Percentiles rank a stretch among this genome's conserved stretches.
phyloP scores from a whole-genome alignment of 148 eudicot genomes.

The Diospyros kaki region DNA sequence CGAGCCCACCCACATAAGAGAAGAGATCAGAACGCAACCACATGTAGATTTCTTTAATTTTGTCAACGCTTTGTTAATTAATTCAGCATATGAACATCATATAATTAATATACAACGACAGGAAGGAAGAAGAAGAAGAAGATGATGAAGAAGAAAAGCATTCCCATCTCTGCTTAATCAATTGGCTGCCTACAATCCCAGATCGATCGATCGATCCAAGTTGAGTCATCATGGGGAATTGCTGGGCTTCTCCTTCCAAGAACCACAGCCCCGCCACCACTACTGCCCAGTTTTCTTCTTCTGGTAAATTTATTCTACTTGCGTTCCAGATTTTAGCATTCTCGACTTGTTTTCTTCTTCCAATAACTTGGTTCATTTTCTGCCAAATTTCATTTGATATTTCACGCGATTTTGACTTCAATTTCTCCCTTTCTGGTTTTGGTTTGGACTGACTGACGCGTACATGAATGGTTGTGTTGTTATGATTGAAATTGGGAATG shows the following conservation, averaged over 20 bases:
- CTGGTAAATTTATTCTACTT: conserved; percentile 25
- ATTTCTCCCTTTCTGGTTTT: neutral
- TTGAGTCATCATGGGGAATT: conserved; percentile 42
- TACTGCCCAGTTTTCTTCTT: conserved; percentile 31
- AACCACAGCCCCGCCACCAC: conserved; percentile 28
- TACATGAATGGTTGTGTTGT: neutral
- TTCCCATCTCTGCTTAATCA: too few species aligned
- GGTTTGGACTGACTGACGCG: neutral
- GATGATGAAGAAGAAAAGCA: too few species aligned
- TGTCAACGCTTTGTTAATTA: too few species aligned
- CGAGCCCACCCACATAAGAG: too few species aligned
- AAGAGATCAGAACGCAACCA: too few species aligned
- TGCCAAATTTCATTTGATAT: neutral
- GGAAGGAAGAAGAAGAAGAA: too few species aligned
- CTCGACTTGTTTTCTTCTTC: neutral
- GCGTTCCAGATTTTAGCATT: neutral
- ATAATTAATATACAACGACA: too few species aligned
- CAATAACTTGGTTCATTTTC: neutral
- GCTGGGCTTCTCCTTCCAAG: conserved; percentile 35
- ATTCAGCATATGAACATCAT: too few species aligned
- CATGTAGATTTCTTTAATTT: too few species aligned
- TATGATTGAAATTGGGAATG: conserved; percentile 1
- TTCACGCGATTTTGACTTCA: too few species aligned
- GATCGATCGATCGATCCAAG: too few species aligned
- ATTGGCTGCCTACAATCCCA: too few species aligned